Base-by-base conservation (phyloP, 163 green algal species). In the Chlorella variabilis region DNA sequence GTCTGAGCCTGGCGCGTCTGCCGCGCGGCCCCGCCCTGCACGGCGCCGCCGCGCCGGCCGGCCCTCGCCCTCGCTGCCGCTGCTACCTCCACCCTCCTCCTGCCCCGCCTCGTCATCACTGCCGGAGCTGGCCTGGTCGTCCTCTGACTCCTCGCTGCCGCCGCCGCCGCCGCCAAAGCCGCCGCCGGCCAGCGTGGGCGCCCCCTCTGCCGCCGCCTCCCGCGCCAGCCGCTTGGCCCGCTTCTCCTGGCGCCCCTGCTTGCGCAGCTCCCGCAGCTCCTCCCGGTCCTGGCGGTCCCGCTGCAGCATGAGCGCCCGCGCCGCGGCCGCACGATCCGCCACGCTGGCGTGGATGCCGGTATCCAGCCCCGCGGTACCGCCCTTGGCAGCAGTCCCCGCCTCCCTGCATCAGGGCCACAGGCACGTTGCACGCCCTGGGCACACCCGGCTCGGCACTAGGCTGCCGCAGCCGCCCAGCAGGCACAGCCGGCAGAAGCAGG, bases 101-200 rank as follows among this genome's bases (percentile, higher is more conserved):
- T 74, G 23, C 41, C 45, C 42, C 17, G 71, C 79, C 23, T 71
- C 54, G 0, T 39, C 23, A 7, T 49, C 54, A 51, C 84, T 86
- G 66, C 63, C 54, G 18, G 5, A 73, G 63, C 48, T 54, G 21
- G 25, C 38, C 51, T 66, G 34, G 18, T 38, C 41, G 7, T 31
- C 78, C 82, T 92, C 91, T 69, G 84, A 85, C 59, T 89, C 84
- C 83, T 29, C 77, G 56, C 75, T 90, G 73, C 70, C 85, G 84
- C 38, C 84, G 71, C 33, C 86, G n/a, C n/a, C n/a, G n/a, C n/a
- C n/a, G 67, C 67, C 66, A 73, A n/a, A n/a, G 63, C 61, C 77
- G 66, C 67, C 29, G 41, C 54, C 23, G 54, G 54, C 67, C 67
- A 79, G 73, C 74, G 51, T n/a, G 0, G 17, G 38, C 69, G 13